A percentile compares a stretch with the other conserved stretches of the same genome.
Conservation (phyloP, 352 stramenopile species). For the Phytophthora foliorum region DNA sequence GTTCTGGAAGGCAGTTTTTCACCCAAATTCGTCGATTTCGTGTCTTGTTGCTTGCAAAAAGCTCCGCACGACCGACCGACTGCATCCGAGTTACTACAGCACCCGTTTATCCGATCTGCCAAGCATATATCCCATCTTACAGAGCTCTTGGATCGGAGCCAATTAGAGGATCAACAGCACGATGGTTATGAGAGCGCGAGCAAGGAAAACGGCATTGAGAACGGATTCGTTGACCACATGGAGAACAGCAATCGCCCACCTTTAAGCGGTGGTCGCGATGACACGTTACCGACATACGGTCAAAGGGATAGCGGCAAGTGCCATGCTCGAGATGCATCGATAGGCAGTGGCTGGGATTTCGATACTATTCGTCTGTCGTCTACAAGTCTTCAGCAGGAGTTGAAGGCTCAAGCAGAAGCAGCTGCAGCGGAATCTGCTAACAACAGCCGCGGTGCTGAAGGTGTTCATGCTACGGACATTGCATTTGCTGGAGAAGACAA, state of each 20-base stretch:
- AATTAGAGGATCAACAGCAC: conserved; percentile 42
- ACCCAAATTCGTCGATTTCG: conserved; percentile 90
- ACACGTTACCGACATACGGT: conserved; percentile 37
- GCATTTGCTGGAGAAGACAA: background rate
- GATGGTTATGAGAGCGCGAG: conserved; percentile 15
- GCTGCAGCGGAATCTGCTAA: conserved; percentile 13
- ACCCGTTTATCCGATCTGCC: conserved; percentile 85
- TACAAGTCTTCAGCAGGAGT: conserved; percentile 43
- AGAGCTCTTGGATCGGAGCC: conserved; percentile 68
- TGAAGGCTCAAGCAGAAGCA: conserved; percentile 41
- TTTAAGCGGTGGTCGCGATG: conserved; percentile 25
- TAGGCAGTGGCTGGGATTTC: conserved; percentile 83
- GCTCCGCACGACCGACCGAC: conserved; percentile 85
- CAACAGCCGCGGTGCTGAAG: conserved; percentile 5
- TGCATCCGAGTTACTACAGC: conserved; percentile 83
- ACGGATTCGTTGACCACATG: conserved; percentile 23
- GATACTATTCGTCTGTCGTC: conserved; percentile 74
- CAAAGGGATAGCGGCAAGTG: conserved; percentile 48
- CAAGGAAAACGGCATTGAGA: conserved; percentile 16
- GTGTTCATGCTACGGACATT: background rate
- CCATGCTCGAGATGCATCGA: conserved; percentile 48
- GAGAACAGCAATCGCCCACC: conserved; percentile 26
- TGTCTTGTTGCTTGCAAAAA: conserved; percentile 91
- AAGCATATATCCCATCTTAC: conserved; percentile 79
- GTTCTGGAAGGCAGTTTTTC: conserved; percentile 84